Percentiles rank a stretch among this genome's conserved stretches.
These are phyloP conservation scores for Meyerozyma athensensis DNA, from an alignment of 1,139 yeast species.

Conservation along the genomic window DNA sequence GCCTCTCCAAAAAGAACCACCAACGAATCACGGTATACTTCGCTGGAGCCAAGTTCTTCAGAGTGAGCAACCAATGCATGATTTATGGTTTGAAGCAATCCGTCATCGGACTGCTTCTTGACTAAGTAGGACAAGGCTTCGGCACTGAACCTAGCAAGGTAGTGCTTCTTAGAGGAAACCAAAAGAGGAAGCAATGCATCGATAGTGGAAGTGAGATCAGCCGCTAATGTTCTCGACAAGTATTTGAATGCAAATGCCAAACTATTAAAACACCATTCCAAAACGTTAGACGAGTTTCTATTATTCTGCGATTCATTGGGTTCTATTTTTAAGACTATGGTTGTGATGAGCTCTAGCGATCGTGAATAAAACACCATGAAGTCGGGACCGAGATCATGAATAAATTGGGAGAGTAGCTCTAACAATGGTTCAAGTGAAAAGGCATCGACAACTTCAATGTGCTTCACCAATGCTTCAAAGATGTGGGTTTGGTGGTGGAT, in stretches of 20 bases:
- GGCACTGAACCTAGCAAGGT: slow-evolving; percentile 78
- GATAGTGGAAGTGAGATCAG: slow-evolving; percentile 67
- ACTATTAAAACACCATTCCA: slow-evolving; percentile 83
- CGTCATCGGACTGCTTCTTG: slow-evolving; percentile 56
- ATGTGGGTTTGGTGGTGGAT: slow-evolving; percentile 65
- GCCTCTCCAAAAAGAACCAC: slow-evolving; percentile 68
- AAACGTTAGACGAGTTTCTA: slow-evolving; percentile 52
- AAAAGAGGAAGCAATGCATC: slow-evolving; percentile 61
- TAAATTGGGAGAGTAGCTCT: slow-evolving; percentile 78
- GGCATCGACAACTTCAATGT: slow-evolving; percentile 55
- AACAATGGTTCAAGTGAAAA: slow-evolving; percentile 76
- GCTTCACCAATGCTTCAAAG: slow-evolving; percentile 47
- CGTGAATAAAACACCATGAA: slow-evolving; percentile 65
- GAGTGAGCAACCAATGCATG: slow-evolving; percentile 49
- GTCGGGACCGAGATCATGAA: slow-evolving; percentile 92
- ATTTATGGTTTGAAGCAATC: slow-evolving; percentile 43
- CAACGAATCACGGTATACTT: slow-evolving; percentile 51
- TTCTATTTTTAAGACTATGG: slow-evolving; percentile 45
- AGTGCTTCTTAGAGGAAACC: slow-evolving; percentile 47
- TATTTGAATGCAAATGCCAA: slow-evolving; percentile 89
- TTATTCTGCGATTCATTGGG: slow-evolving; percentile 41
- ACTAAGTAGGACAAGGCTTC: slow-evolving; percentile 85
- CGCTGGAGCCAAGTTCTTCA: slow-evolving; percentile 25
- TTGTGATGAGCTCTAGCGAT: slow-evolving; percentile 48
- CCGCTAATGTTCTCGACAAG: slow-evolving; percentile 56